Evolutionary conservation across 129 eudicot genomes (phyloP).

Genomic region (Flaveria robusta): DNA sequence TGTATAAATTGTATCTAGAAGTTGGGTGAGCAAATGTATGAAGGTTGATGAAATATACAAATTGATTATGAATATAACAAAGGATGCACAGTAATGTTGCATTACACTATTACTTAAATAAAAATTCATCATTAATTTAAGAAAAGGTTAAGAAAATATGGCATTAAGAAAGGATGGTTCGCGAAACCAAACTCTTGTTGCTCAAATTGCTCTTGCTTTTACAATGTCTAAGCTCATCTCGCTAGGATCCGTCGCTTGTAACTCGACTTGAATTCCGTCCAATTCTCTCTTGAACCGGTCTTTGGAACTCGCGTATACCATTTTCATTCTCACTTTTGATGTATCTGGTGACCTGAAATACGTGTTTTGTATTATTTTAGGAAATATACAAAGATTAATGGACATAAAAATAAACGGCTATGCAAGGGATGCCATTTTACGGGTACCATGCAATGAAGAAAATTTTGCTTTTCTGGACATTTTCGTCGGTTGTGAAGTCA

Average conservation of each 20-base stretch:
- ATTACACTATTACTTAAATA: slow-evolving; percentile 36
- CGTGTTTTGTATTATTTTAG: not conserved
- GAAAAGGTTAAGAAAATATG: not conserved
- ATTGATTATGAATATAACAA: slow-evolving; percentile 15
- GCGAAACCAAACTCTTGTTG: slow-evolving; percentile 17
- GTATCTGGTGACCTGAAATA: slow-evolving; percentile 74
- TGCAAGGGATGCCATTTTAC: not conserved
- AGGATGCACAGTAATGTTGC: slow-evolving; percentile 23
- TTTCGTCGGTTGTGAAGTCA: slow-evolving; percentile 79
- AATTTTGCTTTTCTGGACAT: slow-evolving; percentile 91
- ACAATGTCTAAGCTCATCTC: slow-evolving; percentile 91
- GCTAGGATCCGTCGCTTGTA: slow-evolving; percentile 92
- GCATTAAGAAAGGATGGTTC: slow-evolving; percentile 17
- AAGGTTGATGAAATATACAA: slow-evolving; percentile 3
- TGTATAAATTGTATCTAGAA: not conserved
- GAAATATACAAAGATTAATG: not conserved
- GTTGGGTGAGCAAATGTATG: not conserved
- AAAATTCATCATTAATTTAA: slow-evolving; percentile 6
- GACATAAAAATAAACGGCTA: not conserved
- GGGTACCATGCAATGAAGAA: slow-evolving; percentile 81
- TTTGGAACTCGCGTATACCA: slow-evolving; percentile 94
- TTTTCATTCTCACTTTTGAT: slow-evolving; percentile 89
- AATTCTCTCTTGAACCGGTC: slow-evolving; percentile 93
- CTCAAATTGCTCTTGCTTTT: slow-evolving; percentile 68
- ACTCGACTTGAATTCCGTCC: slow-evolving; percentile 88